A percentile compares a stretch with the other conserved stretches of the same genome.
Evolutionary conservation across 805 yeast species (phyloP).

Genomic region (Pichia californica): DNA sequence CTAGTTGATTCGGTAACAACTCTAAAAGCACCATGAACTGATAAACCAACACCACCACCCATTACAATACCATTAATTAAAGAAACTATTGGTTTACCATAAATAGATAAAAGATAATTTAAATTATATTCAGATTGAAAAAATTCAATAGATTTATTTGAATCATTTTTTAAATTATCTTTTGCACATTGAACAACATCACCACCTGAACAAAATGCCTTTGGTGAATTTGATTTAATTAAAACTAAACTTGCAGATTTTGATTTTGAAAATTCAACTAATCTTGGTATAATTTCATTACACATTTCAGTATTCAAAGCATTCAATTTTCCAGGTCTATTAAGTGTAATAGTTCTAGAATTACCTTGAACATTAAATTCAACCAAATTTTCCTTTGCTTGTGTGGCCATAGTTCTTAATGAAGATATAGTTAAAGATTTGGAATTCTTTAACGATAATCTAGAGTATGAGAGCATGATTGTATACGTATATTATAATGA

Average conservation of each 20-base stretch:
- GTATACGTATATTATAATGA: no score
- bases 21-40: constrained; percentile 88
- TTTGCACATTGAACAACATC: constrained; percentile 81
- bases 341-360: constrained; percentile 67
- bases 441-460: neutral
- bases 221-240: constrained; percentile 57
- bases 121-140: constrained; percentile 78
- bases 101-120: constrained; percentile 75
- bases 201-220: constrained; percentile 93
- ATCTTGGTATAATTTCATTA: constrained; percentile 59
- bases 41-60: constrained; percentile 97
- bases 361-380: constrained; percentile 55
- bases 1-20: constrained; percentile 87
- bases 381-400: constrained; percentile 31
- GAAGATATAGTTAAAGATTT: neutral
- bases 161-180: constrained; percentile 42
- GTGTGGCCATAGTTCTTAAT: constrained; percentile 19
- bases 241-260: constrained; percentile 58
- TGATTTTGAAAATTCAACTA: constrained; percentile 71
- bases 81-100: constrained; percentile 79
- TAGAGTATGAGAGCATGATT: constrained; percentile 4
- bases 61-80: constrained; percentile 87
- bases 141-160: constrained; percentile 49
- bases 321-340: constrained; percentile 78
- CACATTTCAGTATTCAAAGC: constrained; percentile 79